Conservation (phyloP, 768 basidiomycete genomes). For the Boletus pseudopeckii region DNA sequence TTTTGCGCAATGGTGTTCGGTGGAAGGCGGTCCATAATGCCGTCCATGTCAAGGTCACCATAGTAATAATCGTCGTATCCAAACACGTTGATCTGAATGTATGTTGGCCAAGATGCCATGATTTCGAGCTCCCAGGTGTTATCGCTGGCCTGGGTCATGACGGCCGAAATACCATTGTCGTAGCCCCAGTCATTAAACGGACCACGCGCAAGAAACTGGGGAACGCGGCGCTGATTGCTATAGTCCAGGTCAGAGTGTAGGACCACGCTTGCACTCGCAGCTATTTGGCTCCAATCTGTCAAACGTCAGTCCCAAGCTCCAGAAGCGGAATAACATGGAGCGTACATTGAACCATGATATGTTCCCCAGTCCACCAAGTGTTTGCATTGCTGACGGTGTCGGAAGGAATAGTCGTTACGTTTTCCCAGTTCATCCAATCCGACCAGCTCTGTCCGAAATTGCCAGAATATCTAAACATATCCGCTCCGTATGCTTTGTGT, state of each 20-base stretch:
- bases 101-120: constrained; percentile 89
- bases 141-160: constrained; percentile 62
- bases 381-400: constrained; percentile 45
- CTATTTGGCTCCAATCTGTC: constrained; percentile 74
- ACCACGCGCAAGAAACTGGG: constrained; percentile 84
- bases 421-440: constrained; percentile 76
- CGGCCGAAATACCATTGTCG: constrained; percentile 72
- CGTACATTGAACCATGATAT: constrained; percentile 88
- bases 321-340: not conserved
- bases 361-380: constrained; percentile 77
- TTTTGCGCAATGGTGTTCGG: constrained; percentile 85
- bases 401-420: constrained; percentile 59
- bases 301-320: constrained; percentile 1
- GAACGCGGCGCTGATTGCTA: constrained; percentile 65
- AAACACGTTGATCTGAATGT: constrained; percentile 87
- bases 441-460: constrained; percentile 87
- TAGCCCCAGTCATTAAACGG: constrained; percentile 92
- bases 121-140: constrained; percentile 84
- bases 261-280: constrained; percentile 59
- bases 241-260: constrained; percentile 76
- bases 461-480: constrained; percentile 81
- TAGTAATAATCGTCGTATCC: constrained; percentile 91
- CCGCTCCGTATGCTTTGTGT: constrained; percentile 83
- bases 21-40: constrained; percentile 84
- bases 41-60: constrained; percentile 85